These are phyloP conservation scores for Ogataea angusta DNA, from an alignment of 805 yeast genomes.

Conservation along the genomic window DNA sequence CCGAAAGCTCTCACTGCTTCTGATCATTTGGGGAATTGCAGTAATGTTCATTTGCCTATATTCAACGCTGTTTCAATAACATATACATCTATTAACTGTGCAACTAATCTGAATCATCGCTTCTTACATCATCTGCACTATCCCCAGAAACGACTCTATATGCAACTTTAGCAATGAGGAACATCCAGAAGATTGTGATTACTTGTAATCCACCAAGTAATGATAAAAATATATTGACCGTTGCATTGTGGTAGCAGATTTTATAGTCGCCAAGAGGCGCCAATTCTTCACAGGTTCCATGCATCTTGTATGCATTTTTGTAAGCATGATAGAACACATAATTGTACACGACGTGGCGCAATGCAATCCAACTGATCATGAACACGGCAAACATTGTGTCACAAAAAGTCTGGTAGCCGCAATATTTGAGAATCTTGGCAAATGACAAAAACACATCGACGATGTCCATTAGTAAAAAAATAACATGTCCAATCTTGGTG, in stretches of 20 bases:
- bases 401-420: constrained; percentile 57
- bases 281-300: constrained; percentile 38
- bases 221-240: constrained; percentile 46
- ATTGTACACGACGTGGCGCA: constrained; percentile 73
- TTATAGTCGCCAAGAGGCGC: constrained; percentile 13
- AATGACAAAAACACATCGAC: constrained; percentile 69
- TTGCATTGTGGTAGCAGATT: constrained; percentile 48
- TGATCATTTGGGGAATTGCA: constrained; percentile 50
- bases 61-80: constrained; percentile 36
- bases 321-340: constrained; percentile 61
- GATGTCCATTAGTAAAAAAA: constrained; percentile 76
- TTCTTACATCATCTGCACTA: constrained; percentile 83
- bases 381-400: constrained; percentile 69
- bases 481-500: constrained; percentile 74
- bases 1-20: constrained; percentile 32
- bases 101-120: constrained; percentile 48
- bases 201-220: constrained; percentile 66
- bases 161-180: constrained; percentile 67
- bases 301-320: constrained; percentile 44
- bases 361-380: constrained; percentile 61
- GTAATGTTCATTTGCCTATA: constrained; percentile 56
- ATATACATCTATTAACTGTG: constrained; percentile 26
- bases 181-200: constrained; percentile 70
- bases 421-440: constrained; percentile 77
- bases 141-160: constrained; percentile 64